Percentiles rank a stretch among this genome's conserved stretches.
These are phyloP conservation scores for Ceratobasidium papillatum DNA, from an alignment of 1,284 basidiomycete species.

Conservation along the genomic window DNA sequence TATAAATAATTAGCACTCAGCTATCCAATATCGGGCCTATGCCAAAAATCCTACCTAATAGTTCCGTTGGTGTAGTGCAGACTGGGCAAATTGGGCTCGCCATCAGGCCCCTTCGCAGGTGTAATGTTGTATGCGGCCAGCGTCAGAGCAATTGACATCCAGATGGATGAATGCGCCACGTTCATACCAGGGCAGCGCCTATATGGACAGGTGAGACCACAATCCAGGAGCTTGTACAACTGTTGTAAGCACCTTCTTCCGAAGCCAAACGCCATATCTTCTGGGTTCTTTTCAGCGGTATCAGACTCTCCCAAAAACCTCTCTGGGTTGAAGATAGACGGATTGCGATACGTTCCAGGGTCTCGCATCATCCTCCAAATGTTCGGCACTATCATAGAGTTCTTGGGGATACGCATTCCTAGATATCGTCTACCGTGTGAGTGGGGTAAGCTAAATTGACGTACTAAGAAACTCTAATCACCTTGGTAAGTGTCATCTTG, in stretches of 20 bases:
- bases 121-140: slow-evolving; percentile 13
- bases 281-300: not conserved
- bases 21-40: not conserved
- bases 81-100: slow-evolving; percentile 1
- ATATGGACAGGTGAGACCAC: not conserved
- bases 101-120: slow-evolving; percentile 13
- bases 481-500: slow-evolving; percentile 16
- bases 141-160: slow-evolving; percentile 20
- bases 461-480: not conserved
- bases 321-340: slow-evolving; percentile 38
- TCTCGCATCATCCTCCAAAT: slow-evolving; percentile 39
- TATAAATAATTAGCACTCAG: not conserved
- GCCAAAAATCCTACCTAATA: slow-evolving; percentile 2
- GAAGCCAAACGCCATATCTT: slow-evolving; percentile 24
- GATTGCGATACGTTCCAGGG: slow-evolving; percentile 25
- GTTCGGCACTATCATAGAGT: slow-evolving; percentile 30
- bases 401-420: slow-evolving; percentile 39
- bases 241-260: slow-evolving; percentile 2
- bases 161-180: slow-evolving; percentile 25
- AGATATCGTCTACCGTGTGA: not conserved
- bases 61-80: not conserved
- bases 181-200: slow-evolving; percentile 33
- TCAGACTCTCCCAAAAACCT: slow-evolving; percentile 35
- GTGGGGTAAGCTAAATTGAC: not conserved
- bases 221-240: not conserved